phyloP scores from a whole-genome alignment of 208 protist species.

The Wallacemonas rigidus region DNA sequence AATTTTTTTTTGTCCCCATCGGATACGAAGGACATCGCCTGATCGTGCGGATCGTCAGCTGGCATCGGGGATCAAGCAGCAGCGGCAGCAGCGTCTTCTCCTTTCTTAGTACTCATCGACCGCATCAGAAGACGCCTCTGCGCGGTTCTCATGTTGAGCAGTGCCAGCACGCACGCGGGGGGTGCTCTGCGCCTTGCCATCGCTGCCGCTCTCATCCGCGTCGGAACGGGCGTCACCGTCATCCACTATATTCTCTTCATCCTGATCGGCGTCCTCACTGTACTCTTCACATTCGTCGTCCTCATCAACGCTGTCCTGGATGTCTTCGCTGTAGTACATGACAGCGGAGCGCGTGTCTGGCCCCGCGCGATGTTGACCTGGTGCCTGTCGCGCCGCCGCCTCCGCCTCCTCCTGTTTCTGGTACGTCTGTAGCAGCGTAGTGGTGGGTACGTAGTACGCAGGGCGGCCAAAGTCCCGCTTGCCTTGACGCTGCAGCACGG shows the following conservation, averaged over 20 bases:
- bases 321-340: constrained; percentile 15
- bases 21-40: too few relatives aligned
- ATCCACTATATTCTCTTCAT: background rate
- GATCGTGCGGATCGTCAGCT: background rate
- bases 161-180: background rate
- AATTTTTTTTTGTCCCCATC: too few relatives aligned
- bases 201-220: too few relatives aligned
- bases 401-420: constrained; percentile 20
- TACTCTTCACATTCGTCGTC: background rate
- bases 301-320: background rate
- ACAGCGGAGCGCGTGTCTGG: constrained; percentile 3
- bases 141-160: background rate
- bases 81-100: too few relatives aligned
- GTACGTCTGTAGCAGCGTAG: constrained; percentile 32
- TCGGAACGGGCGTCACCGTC: too few relatives aligned
- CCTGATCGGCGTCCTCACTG: background rate
- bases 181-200: too few relatives aligned
- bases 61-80: too few relatives aligned
- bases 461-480: constrained; percentile 58
- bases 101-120: too few relatives aligned
- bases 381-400: background rate
- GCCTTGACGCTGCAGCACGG: constrained; percentile 32
- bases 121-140: too few relatives aligned
- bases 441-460: constrained; percentile 66
- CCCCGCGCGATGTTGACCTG: background rate